These are phyloP conservation scores for Cytospora chrysosperma DNA, from an alignment of 2,329 filamentous ascomycete species.

Conservation along the genomic window DNA sequence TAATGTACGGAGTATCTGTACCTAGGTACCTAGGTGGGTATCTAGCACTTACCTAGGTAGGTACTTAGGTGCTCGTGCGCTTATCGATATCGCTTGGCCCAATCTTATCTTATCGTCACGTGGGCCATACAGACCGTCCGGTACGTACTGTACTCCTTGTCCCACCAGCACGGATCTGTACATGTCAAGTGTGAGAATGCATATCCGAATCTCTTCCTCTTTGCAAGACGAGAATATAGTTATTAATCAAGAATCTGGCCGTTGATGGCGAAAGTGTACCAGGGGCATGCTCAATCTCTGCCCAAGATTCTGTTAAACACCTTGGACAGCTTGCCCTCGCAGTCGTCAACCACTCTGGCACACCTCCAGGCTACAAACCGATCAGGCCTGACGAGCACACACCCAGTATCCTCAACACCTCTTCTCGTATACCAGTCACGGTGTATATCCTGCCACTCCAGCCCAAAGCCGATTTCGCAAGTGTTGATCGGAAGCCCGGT, in stretches of 20 bases:
- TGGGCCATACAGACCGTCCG: slow-evolving; percentile 27
- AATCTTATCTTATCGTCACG: slow-evolving; percentile 2
- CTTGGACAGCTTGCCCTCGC: slow-evolving; percentile 20
- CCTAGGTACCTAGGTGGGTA: neutral
- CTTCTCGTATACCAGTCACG: slow-evolving; percentile 48
- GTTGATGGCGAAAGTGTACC: neutral
- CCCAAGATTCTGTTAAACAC: slow-evolving; percentile 23
- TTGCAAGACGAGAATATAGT: neutral
- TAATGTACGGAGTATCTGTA: neutral
- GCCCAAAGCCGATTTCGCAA: slow-evolving; percentile 48
- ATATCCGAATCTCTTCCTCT: too few species aligned
- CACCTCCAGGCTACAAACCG: slow-evolving; percentile 49
- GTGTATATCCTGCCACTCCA: slow-evolving; percentile 55
- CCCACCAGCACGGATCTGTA: too few species aligned
- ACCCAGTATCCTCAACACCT: slow-evolving; percentile 51
- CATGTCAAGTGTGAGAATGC: too few species aligned
- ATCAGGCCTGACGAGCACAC: slow-evolving; percentile 52
- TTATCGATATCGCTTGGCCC: neutral
- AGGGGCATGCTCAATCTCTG: neutral
- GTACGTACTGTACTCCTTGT: too few species aligned
- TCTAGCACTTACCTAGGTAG: neutral
- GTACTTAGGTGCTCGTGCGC: neutral
- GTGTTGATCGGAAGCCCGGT: slow-evolving; percentile 42
- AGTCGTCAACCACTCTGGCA: slow-evolving; percentile 5
- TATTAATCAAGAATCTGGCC: too few species aligned